Base-by-base conservation (phyloP, 225 moss, liverwort and hornwort genomes). In the Physcomitrium patens region DNA sequence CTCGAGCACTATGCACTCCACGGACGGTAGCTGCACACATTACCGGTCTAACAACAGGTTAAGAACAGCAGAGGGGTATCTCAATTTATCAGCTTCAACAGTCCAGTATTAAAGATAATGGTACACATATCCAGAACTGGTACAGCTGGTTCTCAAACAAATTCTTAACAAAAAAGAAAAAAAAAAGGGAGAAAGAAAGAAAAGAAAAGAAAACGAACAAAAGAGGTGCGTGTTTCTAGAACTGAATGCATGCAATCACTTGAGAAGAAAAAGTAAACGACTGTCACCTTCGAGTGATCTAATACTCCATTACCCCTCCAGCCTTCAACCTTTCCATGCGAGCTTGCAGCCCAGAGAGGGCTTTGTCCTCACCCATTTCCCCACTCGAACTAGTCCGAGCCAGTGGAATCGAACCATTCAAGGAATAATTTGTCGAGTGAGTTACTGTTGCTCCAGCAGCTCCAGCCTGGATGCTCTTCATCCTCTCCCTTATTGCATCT, bases 391-490 rank as follows among this genome's bases (percentile, higher is more conserved):
- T 75, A 26, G 75, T 57, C 26, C 86, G 85, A 44, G 90, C 78
- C 22, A 78, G 78, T 47, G 76, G 77, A 53, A 85, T 8, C 52
- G 85, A 75, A 60, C 87, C 87, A 60, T 81, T 84, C 41, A 79
- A 75, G 23, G 83, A 83, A 61, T 86, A 73, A 18, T 77, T 75
- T 47, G 69, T 71, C 12, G 72, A 26, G 57, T 82, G 76, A 20
- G 80, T 72, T 28, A 81, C 79, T 18, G 85, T 67, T 67, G 83
- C 80, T 68, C 85, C 94, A 67, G 94, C 80, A 28, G 94, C 92
- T 77, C 94, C 96, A 55, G 96, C 96, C 87, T 97, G 96, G 59
- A 97, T 97, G 58, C 84, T 94, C 70, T 94, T 97, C 96, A 97
- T 97, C 80, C 96, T 87, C 57, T 97, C 96, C 74, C 96, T 87